Conservation (phyloP, 2,329 filamentous ascomycete species). For the Pseudopithomyces maydicus region DNA sequence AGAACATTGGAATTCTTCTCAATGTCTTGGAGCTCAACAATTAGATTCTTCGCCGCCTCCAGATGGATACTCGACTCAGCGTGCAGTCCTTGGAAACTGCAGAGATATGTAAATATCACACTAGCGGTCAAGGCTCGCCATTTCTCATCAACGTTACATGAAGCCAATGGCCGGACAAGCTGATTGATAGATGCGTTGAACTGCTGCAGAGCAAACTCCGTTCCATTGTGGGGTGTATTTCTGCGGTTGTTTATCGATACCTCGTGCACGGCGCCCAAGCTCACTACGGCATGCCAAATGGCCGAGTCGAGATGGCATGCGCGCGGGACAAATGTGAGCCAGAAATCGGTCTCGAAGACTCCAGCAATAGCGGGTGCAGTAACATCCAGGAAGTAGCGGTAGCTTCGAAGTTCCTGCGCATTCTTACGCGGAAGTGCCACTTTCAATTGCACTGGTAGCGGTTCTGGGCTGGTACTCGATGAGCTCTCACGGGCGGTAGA, state of each 20-base stretch:
- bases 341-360: conserved; percentile 5
- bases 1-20: background rate
- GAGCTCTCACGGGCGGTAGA: background rate
- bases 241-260: background rate
- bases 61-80: conserved; percentile 1
- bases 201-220: conserved; percentile 1
- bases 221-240: background rate
- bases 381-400: conserved; percentile 4
- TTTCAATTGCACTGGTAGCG: background rate
- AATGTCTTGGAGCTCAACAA: background rate
- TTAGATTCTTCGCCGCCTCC: background rate
- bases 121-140: conserved; percentile 5
- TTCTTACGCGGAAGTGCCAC: conserved; percentile 2
- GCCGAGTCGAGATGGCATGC: conserved; percentile 6
- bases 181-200: conserved; percentile 5
- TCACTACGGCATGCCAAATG: conserved; percentile 8
- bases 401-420: conserved; percentile 3
- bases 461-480: background rate
- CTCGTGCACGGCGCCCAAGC: conserved; percentile 4
- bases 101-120: conserved; percentile 1
- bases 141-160: background rate
- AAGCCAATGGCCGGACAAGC: background rate
- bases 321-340: conserved; percentile 2
- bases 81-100: conserved; percentile 4
- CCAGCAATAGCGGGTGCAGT: conserved; percentile 6